Evolutionary conservation across 192 early-diverging fungal genomes (phyloP).

Genomic region (Coemansia sp.): DNA sequence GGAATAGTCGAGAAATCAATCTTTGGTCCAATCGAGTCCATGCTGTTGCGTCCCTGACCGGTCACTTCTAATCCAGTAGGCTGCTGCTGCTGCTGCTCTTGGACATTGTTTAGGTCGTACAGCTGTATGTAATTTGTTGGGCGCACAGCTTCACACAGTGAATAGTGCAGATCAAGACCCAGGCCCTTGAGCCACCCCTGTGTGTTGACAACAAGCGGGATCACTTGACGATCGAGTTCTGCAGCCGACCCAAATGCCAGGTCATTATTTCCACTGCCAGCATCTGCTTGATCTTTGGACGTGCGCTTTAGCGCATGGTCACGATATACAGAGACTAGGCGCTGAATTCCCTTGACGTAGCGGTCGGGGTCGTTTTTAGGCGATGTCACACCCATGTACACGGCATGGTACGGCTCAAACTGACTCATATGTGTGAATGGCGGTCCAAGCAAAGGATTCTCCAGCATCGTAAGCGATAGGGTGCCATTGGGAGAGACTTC

Average conservation of each 20-base stretch:
- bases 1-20: background rate
- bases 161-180: conserved; percentile 78
- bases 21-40: background rate
- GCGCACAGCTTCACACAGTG: conserved; percentile 55
- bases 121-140: conserved; percentile 73
- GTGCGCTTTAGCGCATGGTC: conserved; percentile 21
- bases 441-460: conserved; percentile 71
- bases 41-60: conserved; percentile 1
- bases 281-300: background rate
- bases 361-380: conserved; percentile 79
- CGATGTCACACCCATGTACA: conserved; percentile 72
- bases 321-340: conserved; percentile 61
- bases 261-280: too few species aligned
- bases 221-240: background rate
- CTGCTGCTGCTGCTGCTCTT: background rate
- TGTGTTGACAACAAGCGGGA: conserved; percentile 94
- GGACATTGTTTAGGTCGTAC: conserved; percentile 11
- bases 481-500: conserved; percentile 83
- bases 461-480: conserved; percentile 71
- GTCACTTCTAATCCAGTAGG: background rate
- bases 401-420: conserved; percentile 57
- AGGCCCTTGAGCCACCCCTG: conserved; percentile 91
- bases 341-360: conserved; percentile 65
- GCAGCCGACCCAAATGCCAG: background rate
- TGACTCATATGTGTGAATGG: conserved; percentile 72